Evolutionary conservation across 805 yeast species (phyloP).

Genomic region (Nakazawaea populi): DNA sequence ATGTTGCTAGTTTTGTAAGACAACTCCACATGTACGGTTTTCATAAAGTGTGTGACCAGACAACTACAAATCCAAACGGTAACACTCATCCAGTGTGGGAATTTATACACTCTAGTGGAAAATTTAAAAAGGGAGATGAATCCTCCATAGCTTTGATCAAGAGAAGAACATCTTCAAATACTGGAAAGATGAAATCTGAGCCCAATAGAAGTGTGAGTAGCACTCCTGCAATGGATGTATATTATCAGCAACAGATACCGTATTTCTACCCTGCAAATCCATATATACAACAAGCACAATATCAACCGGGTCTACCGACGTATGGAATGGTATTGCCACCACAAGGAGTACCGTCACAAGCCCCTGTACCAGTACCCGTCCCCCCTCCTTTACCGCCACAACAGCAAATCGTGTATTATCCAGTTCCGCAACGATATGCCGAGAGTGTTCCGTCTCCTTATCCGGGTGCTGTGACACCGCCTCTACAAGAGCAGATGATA

Average conservation of each 20-base stretch:
- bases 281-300: slow-evolving; percentile 8
- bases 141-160: slow-evolving; percentile 37
- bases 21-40: slow-evolving; percentile 96
- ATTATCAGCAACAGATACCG: slow-evolving; percentile 5
- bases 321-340: slow-evolving; percentile 6
- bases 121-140: slow-evolving; percentile 43
- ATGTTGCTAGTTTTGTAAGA: slow-evolving; percentile 87
- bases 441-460: slow-evolving; percentile 10
- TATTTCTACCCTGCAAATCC: slow-evolving; percentile 6
- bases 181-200: slow-evolving; percentile 9
- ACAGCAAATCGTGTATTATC: slow-evolving; percentile 7
- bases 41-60: slow-evolving; percentile 63
- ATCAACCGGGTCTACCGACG: slow-evolving; percentile 11
- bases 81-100: slow-evolving; percentile 40
- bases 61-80: slow-evolving; percentile 11
- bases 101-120: slow-evolving; percentile 47
- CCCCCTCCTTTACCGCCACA: slow-evolving; percentile 1
- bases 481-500: neutral
- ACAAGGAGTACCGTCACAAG: neutral
- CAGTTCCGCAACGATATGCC: slow-evolving; percentile 9
- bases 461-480: slow-evolving; percentile 2
- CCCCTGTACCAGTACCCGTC: neutral
- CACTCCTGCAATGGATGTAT: slow-evolving; percentile 2
- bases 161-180: slow-evolving; percentile 38
- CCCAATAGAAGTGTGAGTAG: neutral